These are phyloP conservation scores for Austroboletus novae-zelandiae DNA, from an alignment of 1,284 basidiomycete genomes.

Conservation along the genomic window DNA sequence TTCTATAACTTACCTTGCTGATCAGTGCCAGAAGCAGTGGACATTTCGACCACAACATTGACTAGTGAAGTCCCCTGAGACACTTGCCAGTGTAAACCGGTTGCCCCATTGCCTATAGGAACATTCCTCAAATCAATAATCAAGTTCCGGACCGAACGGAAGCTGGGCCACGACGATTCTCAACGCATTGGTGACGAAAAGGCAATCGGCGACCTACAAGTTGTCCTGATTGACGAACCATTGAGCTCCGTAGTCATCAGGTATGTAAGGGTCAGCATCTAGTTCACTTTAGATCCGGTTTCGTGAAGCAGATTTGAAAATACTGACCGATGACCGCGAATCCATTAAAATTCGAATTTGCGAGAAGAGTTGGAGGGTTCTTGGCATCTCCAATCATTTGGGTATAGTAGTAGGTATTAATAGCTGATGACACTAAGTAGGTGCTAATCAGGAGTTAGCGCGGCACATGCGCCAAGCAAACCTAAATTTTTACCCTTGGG, in stretches of 20 bases:
- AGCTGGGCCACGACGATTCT: constrained; percentile 22
- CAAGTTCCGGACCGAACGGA: constrained; percentile 47
- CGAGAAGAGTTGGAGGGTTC: constrained; percentile 46
- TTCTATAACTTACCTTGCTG: constrained; percentile 41
- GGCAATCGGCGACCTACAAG: constrained; percentile 31
- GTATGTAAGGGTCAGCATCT: constrained; percentile 49
- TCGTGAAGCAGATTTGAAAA: background rate
- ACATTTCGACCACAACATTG: constrained; percentile 50
- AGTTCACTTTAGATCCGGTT: constrained; percentile 5
- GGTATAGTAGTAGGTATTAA: constrained; percentile 52
- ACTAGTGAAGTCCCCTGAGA: constrained; percentile 74
- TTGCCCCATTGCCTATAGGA: constrained; percentile 49
- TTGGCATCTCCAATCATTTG: constrained; percentile 49
- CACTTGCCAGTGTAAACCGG: constrained; percentile 76
- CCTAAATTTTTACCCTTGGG: constrained; percentile 16
- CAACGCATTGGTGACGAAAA: background rate
- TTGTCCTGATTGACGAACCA: constrained; percentile 54
- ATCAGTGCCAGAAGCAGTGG: constrained; percentile 38
- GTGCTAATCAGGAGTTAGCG: constrained; percentile 24
- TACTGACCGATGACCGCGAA: constrained; percentile 49
- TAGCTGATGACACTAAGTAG: constrained; percentile 48
- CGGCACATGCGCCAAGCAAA: background rate
- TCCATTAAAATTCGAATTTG: constrained; percentile 45
- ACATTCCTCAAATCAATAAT: constrained; percentile 49
- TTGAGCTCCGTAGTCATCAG: constrained; percentile 34